Base-by-base conservation (phyloP, 306 rosid genomes). In the Castanea crenata region DNA sequence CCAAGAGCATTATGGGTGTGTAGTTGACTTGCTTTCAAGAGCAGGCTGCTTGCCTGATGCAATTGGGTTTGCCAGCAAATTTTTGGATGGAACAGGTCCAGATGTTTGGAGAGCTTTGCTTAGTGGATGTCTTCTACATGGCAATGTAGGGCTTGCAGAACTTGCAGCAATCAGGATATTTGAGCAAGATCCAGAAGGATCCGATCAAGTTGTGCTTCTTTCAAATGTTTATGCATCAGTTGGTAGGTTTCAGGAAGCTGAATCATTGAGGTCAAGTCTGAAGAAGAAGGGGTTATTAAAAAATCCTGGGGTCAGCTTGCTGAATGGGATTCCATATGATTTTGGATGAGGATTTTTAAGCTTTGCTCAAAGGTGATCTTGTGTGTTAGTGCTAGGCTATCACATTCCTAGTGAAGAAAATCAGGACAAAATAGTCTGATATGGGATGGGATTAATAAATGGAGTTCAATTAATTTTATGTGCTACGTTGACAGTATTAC, bases 241-340 rank as follows among this genome's bases (percentile, higher is more conserved):
- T 29, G 80, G 74, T 19, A 52, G 80, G 65, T 76, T 52, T 76
- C 74, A 67, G 74, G 80, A 67, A 52, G 80, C 80, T 29, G 74
- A 76, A 76, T 56, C 54, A 13, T 65, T 65, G 23, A 52, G 73
- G 54, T 52, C 27, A 21, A 76, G 44, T 64, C 65, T 65, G 67
- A 52, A 7, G 74, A 31, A n/a, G 55, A 67, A 12, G 70, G 67
- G 74, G 25, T 13, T 67, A 73, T 18, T 16, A n/a, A 76, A 76
- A 31, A 52, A 54, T 76, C 73, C 74, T 5, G 64, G 65, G 35
- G 54, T 67, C 55, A 76, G 80, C 65, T 54, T 52, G n/a, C 74
- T 76, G 35, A 54, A 52, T 67, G 34, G 35, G 59, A 76, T 46
- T 27, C 32, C 62, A 19, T 54, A 20, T 51, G 55, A 32, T 23